Conservation (phyloP, 768 basidiomycete genomes). For the Serendipita vermifera region DNA sequence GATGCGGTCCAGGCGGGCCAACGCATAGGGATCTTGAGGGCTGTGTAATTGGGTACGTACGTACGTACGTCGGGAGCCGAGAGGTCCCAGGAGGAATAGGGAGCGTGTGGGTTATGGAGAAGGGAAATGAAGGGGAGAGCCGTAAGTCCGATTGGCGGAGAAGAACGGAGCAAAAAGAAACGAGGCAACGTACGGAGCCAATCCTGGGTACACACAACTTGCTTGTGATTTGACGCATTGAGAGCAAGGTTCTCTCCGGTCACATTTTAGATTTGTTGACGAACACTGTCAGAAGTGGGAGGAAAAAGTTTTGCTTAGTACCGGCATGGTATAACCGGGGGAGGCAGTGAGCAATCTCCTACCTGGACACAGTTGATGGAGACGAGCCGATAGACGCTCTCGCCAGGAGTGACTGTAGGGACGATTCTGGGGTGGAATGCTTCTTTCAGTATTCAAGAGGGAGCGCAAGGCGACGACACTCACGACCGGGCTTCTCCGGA, state of each 20-base stretch:
- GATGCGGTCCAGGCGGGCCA: not conserved
- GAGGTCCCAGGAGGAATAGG: not conserved
- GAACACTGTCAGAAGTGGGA: not conserved
- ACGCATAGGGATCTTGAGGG: not conserved
- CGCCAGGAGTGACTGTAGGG: not conserved
- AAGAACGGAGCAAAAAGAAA: not conserved
- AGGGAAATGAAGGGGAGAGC: not conserved
- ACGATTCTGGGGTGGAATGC: not conserved
- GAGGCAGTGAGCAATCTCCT: not conserved
- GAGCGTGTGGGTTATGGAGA: too few species aligned
- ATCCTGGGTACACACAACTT: not conserved
- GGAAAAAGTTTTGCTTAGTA: not conserved
- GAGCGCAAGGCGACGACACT: not conserved
- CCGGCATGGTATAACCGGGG: not conserved
- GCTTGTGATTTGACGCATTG: not conserved
- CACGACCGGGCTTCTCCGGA: not conserved
- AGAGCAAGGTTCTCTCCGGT: constrained; percentile 1
- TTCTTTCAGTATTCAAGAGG: not conserved
- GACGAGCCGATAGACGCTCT: not conserved
- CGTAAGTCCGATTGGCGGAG: constrained; percentile 3
- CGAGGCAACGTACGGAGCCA: not conserved
- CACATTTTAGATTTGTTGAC: not conserved
- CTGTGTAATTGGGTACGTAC: too few species aligned
- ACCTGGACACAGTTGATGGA: constrained; percentile 1
- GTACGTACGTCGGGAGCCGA: too few species aligned